A percentile compares a stretch with the other conserved stretches of the same genome.
phyloP scores from a whole-genome alignment of 306 rosid genomes.

The Cyamopsis tetragonoloba region DNA sequence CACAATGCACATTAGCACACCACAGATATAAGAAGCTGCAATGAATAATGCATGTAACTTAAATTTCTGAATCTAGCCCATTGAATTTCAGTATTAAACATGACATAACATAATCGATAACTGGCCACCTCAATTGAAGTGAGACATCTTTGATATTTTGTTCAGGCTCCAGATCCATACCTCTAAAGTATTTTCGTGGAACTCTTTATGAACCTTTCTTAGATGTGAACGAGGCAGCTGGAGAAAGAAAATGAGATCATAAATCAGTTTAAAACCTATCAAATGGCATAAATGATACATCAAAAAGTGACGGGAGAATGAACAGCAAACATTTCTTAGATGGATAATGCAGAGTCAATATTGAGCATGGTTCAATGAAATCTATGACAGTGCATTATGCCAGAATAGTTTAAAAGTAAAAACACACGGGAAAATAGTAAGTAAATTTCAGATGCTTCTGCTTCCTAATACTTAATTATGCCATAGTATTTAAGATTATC shows the following conservation, averaged over 20 bases:
- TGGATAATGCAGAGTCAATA: not conserved
- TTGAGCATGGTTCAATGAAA: constrained; percentile 17
- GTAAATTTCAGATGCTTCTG: not conserved
- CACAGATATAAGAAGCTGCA: not conserved
- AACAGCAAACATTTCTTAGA: not conserved
- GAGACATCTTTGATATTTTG: not conserved
- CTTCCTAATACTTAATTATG: constrained; percentile 5
- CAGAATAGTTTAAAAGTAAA: not conserved
- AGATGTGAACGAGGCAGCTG: constrained; percentile 82
- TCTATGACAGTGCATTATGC: not conserved
- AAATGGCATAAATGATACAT: not conserved
- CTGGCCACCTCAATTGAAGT: constrained; percentile 1
- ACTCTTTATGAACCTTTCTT: constrained; percentile 80
- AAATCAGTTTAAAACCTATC: constrained; percentile 23
- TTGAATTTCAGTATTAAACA: not conserved
- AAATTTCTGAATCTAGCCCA: constrained; percentile 3
- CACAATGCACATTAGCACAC: too few species aligned
- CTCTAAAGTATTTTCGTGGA: constrained; percentile 81
- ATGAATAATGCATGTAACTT: not conserved
- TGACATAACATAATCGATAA: constrained; percentile 11
- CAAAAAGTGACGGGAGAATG: constrained; percentile 6
- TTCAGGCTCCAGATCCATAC: constrained; percentile 41
- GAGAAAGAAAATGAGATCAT: constrained; percentile 36
- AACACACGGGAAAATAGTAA: not conserved
- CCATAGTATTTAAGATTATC: constrained; percentile 3